Percentiles rank a stretch among this genome's conserved stretches.
These are phyloP conservation scores for Cryptomeria japonica DNA, from an alignment of 75 land plant species.

Conservation along the genomic window DNA sequence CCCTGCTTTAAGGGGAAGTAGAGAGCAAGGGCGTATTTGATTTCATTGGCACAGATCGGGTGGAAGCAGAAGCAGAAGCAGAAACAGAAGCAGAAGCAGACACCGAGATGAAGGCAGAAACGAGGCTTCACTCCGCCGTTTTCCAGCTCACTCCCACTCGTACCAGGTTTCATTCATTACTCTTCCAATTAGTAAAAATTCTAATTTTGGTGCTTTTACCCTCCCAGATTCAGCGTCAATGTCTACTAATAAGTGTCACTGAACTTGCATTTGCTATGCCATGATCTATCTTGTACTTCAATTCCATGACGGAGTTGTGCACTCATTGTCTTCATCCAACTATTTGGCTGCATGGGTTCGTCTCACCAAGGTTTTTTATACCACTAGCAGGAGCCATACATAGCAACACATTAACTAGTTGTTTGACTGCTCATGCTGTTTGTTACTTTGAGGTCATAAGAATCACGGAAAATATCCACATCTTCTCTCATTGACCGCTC, in stretches of 20 bases:
- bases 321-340: neutral
- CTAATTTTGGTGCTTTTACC: neutral
- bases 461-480: too few relatives aligned
- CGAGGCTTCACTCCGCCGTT: conserved; percentile 66
- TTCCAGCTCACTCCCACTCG: conserved; percentile 95
- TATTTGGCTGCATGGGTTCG: neutral
- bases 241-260: too few relatives aligned
- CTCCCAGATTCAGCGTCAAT: too few relatives aligned
- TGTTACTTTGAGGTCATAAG: too few relatives aligned
- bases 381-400: too few relatives aligned
- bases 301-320: neutral
- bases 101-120: conserved; percentile 62
- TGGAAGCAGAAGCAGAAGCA: neutral
- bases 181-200: neutral
- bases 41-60: neutral
- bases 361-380: too few relatives aligned
- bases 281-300: neutral
- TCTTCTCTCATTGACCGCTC: too few relatives aligned
- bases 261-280: neutral
- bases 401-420: too few relatives aligned
- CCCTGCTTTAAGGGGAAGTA: too few relatives aligned
- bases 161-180: conserved; percentile 52
- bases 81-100: neutral
- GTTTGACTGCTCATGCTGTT: too few relatives aligned
- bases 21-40: too few relatives aligned